Base-by-base conservation (phyloP, 164 flowering plant species). In the Chimonanthus salicifolius region DNA sequence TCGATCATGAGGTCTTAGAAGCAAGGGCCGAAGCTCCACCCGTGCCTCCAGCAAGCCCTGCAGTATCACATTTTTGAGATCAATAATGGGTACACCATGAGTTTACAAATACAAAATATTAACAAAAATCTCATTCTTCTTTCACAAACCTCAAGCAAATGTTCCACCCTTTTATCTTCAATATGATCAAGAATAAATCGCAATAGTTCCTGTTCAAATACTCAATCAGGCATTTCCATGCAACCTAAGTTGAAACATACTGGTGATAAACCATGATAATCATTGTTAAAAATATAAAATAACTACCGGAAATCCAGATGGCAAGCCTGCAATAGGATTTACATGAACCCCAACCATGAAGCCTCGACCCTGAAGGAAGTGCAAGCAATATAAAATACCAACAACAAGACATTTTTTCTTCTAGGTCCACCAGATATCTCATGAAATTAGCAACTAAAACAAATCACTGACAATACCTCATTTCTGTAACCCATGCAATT, bases 271-370 rank as follows among this genome's bases (percentile, higher is more conserved):
- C 33, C 11, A 63, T 44, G 68, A 66, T 66, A 48, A 44, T 33
- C 43, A 65, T 44, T n/a, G 4, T 6, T 62, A 74, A 13, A 18
- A 49, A 72, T 58, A n/a, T 7, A 48, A 16, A 16, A 69, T 67
- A 64, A 48, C 78, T 88, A 95, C 99, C 73, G 87, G 94, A 82
- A 87, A 90, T 73, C 87, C 91, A 76, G 95, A 85, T 74, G 99
- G 97, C 85, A 95, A 80, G 78, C 94, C 97, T 43, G 90, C 67
- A 69, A 93, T 75, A 63, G 99, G 97, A 85, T 93, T 87, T 81
- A 95, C 89, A 72, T 90, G 79, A 79, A 93, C 98, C 47, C 98
- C 97, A 74, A 93, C 98, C 99, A 95, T 95, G 87, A 95, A 95
- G 47, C 97, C 98, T 83, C 90, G 84, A 77, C 98, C 99, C 98